Conservation (phyloP, 1,284 basidiomycete species). For the Ceratobasidium sp. region DNA sequence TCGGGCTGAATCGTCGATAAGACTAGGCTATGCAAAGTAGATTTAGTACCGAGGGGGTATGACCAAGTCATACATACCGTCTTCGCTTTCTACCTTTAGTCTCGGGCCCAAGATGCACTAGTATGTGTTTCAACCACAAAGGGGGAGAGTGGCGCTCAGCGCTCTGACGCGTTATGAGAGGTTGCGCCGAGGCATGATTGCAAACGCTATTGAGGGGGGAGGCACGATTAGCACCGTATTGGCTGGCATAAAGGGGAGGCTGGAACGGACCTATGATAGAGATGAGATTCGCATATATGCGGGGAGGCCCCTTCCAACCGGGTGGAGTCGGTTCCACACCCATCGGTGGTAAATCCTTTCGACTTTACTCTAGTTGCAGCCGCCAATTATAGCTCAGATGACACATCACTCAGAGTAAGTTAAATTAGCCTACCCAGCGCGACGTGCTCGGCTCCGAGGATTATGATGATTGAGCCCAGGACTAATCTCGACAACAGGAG, state of each 20-base stretch:
- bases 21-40: background rate
- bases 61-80: background rate
- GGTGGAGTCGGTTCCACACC: background rate
- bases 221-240: no score
- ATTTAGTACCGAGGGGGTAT: background rate
- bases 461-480: no score
- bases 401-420: no score
- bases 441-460: no score
- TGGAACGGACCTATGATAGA: background rate
- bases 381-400: background rate
- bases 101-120: background rate
- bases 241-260: background rate
- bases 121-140: background rate
- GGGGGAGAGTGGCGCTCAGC: background rate
- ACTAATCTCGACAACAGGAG: no score
- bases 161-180: background rate
- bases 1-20: constrained; percentile 4
- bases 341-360: background rate
- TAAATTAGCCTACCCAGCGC: no score
- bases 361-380: no score
- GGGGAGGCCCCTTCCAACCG: background rate
- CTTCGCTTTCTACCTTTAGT: constrained; percentile 1
- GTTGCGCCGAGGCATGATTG: background rate
- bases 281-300: background rate
- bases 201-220: background rate